phyloP scores from a whole-genome alignment of 805 yeast genomes.

The Metschnikowia reukaufii region DNA sequence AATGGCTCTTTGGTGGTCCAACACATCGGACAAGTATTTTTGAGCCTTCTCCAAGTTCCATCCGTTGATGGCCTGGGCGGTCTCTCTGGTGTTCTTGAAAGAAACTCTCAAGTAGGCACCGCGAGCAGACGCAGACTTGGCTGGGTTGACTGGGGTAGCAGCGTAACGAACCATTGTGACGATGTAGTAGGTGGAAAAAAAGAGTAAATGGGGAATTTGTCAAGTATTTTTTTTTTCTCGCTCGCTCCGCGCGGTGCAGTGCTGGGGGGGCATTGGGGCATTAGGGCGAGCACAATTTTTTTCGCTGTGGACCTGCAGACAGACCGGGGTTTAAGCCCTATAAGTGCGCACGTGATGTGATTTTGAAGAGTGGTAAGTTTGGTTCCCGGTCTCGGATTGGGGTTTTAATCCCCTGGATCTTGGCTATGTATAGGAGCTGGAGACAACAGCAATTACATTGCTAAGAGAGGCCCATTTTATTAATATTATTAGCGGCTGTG shows the following conservation, averaged over 20 bases:
- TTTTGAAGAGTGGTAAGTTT: neutral
- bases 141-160: constrained; percentile 98
- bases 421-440: no score
- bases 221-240: constrained; percentile 9
- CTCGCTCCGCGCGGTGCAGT: constrained; percentile 3
- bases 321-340: constrained; percentile 15
- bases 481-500: no score
- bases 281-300: constrained; percentile 6
- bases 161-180: constrained; percentile 96
- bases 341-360: constrained; percentile 17
- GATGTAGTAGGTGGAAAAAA: constrained; percentile 15
- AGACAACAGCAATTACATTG: no score
- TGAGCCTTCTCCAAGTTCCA: constrained; percentile 97
- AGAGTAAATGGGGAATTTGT: constrained; percentile 4
- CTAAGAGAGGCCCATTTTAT: no score
- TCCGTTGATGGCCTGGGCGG: constrained; percentile 97
- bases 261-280: constrained; percentile 4
- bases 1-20: constrained; percentile 98
- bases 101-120: constrained; percentile 99
- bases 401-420: no score
- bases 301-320: constrained; percentile 9
- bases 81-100: constrained; percentile 99
- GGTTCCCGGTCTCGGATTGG: no score
- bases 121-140: constrained; percentile 98
- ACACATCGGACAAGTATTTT: constrained; percentile 91